phyloP scores from a whole-genome alignment of 2,329 filamentous ascomycete genomes.

The Alternaria ventricosa region DNA sequence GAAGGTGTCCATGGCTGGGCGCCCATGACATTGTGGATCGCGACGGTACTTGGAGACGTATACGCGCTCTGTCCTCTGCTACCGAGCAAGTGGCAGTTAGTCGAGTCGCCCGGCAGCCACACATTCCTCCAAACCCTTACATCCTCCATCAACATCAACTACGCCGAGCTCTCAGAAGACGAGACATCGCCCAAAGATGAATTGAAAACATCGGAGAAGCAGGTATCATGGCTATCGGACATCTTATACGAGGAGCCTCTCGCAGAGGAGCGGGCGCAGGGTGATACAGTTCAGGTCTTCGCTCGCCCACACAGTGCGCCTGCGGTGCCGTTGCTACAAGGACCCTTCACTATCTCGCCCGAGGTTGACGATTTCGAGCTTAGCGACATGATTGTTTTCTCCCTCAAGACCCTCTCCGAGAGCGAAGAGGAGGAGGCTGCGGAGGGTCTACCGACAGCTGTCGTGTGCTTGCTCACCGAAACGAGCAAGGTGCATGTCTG shows the following conservation, averaged over 20 bases:
- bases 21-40: conserved; percentile 94
- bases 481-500: conserved; percentile 64
- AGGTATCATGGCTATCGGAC: conserved; percentile 64
- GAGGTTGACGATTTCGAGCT: conserved; percentile 63
- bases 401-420: conserved; percentile 56
- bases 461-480: conserved; percentile 64
- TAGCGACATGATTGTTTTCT: conserved; percentile 66
- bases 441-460: conserved; percentile 61
- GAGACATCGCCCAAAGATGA: conserved; percentile 52
- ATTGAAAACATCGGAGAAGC: conserved; percentile 56
- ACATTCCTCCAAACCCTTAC: conserved; percentile 82
- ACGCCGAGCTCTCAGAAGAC: conserved; percentile 37
- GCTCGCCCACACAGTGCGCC: conserved; percentile 61
- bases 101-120: conserved; percentile 51
- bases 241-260: conserved; percentile 58
- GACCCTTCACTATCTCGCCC: conserved; percentile 63
- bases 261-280: conserved; percentile 49
- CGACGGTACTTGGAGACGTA: conserved; percentile 92
- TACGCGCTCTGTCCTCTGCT: conserved; percentile 92
- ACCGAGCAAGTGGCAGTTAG: conserved; percentile 79
- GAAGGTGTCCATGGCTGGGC: conserved; percentile 76
- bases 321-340: conserved; percentile 66
- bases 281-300: conserved; percentile 59
- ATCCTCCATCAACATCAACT: conserved; percentile 78
- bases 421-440: conserved; percentile 58